These are phyloP conservation scores for Scheffersomyces amazonensis DNA, from an alignment of 805 yeast species.

Conservation along the genomic window DNA sequence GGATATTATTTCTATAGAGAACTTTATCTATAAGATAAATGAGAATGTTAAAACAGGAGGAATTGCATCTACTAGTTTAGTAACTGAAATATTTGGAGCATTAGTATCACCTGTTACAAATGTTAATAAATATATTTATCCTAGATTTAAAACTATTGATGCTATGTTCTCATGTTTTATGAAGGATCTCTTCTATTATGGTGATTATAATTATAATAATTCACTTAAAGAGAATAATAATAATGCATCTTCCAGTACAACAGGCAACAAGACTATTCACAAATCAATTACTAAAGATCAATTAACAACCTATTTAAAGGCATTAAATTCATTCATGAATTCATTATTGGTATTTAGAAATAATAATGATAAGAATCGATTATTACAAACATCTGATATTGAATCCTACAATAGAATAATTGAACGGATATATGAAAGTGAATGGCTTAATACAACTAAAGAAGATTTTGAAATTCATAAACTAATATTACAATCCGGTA, in stretches of 20 bases:
- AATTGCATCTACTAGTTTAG: conserved; percentile 17
- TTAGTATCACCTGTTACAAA: conserved; percentile 16
- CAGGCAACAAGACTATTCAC: too few relatives aligned
- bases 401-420: conserved; percentile 18
- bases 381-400: conserved; percentile 6
- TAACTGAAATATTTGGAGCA: conserved; percentile 24
- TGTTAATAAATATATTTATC: conserved; percentile 12
- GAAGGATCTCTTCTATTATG: conserved; percentile 24
- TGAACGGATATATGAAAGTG: conserved; percentile 17
- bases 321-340: conserved; percentile 21
- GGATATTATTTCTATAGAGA: conserved; percentile 31
- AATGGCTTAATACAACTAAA: conserved; percentile 20
- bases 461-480: conserved; percentile 19
- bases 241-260: conserved; percentile 17
- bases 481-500: conserved; percentile 24
- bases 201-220: conserved; percentile 25
- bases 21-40: conserved; percentile 30
- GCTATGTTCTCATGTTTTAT: conserved; percentile 26
- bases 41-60: conserved; percentile 16
- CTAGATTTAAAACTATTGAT: conserved; percentile 26
- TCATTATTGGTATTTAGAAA: conserved; percentile 12
- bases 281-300: conserved; percentile 23
- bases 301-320: conserved; percentile 16
- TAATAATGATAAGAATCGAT: not conserved
- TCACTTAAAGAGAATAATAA: conserved; percentile 7